A percentile compares a stretch with the other conserved stretches of the same genome.
These are phyloP conservation scores for Blastobotrys serpentis DNA, from an alignment of 1,139 yeast species.

Conservation along the genomic window DNA sequence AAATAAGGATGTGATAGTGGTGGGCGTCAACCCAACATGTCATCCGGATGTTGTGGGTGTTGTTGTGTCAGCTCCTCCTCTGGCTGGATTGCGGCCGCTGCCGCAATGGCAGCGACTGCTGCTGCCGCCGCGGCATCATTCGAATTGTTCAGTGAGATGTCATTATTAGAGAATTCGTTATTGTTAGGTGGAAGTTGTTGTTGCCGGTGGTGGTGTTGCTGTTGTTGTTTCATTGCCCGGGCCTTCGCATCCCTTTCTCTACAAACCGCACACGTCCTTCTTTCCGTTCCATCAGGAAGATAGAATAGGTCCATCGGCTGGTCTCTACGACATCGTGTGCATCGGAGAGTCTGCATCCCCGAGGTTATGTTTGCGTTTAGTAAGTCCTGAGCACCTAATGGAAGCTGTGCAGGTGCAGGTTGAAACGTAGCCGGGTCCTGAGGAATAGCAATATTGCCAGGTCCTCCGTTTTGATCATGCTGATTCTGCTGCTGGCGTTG, in stretches of 20 bases:
- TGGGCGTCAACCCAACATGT: too few relatives aligned
- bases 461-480: not conserved
- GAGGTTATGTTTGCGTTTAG: constrained; percentile 4
- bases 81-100: constrained; percentile 3
- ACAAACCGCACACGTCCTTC: constrained; percentile 7
- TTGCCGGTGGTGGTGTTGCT: not conserved
- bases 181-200: not conserved
- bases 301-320: constrained; percentile 7
- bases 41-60: not conserved
- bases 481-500: constrained; percentile 4
- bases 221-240: constrained; percentile 6
- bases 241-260: constrained; percentile 7
- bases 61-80: not conserved
- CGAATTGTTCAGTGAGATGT: not conserved
- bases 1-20: not conserved
- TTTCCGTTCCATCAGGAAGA: constrained; percentile 8
- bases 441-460: too few relatives aligned
- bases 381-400: constrained; percentile 1
- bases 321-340: constrained; percentile 8
- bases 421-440: not conserved
- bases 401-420: not conserved
- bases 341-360: not conserved
- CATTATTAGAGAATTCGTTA: constrained; percentile 3
- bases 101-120: constrained; percentile 6
- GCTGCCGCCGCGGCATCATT: constrained; percentile 7